Evolutionary conservation across 192 early-diverging fungal species (phyloP).

Genomic region (Backusella australiensis): DNA sequence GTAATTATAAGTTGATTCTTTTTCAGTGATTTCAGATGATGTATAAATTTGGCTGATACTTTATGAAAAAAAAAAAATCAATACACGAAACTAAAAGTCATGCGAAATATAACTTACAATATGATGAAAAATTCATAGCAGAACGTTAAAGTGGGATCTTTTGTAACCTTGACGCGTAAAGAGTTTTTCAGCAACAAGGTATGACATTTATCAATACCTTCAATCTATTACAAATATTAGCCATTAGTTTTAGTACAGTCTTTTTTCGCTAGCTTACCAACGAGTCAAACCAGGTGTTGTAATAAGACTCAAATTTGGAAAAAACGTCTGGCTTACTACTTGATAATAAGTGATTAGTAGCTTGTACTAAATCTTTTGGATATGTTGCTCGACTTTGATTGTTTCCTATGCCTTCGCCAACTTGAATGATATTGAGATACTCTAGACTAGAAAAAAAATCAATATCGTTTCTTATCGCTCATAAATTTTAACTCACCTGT

Average conservation of each 20-base stretch:
- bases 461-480: constrained; percentile 1
- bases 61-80: too few species aligned
- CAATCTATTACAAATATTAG: neutral
- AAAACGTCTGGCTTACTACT: neutral
- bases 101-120: too few species aligned
- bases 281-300: neutral
- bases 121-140: too few species aligned
- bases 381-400: constrained; percentile 8
- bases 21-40: too few species aligned
- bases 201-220: neutral
- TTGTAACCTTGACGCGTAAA: neutral
- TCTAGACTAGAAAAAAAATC: constrained; percentile 5
- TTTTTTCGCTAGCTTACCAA: neutral
- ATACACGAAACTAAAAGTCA: too few species aligned
- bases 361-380: neutral
- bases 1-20: neutral
- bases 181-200: neutral
- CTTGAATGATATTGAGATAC: neutral
- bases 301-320: neutral
- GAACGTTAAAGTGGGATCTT: neutral
- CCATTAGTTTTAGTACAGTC: neutral
- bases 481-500: constrained; percentile 13
- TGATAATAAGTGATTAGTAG: neutral
- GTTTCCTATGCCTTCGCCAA: neutral
- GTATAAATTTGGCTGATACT: too few species aligned